Evolutionary conservation across 1,139 yeast species (phyloP).

Genomic region (Sugiyamaella grinbergsii): DNA sequence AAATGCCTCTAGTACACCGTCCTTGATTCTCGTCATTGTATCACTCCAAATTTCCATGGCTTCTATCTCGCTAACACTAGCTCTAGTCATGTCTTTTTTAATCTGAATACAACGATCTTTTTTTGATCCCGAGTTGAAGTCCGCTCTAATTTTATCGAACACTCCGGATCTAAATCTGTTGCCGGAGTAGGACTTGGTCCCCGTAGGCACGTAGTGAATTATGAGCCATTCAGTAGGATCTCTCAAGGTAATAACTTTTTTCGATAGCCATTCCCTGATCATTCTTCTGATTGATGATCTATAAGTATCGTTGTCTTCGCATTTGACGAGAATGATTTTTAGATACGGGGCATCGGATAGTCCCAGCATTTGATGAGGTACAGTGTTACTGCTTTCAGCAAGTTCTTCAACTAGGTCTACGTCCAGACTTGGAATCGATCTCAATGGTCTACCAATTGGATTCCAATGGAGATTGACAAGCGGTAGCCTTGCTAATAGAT

Average conservation of each 20-base stretch:
- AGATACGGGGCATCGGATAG: slow-evolving; percentile 56
- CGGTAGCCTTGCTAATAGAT: slow-evolving; percentile 58
- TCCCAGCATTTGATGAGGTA: slow-evolving; percentile 47
- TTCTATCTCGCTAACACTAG: slow-evolving; percentile 35
- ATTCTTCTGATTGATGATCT: slow-evolving; percentile 78
- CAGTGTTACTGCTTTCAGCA: slow-evolving; percentile 30
- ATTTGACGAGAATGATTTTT: slow-evolving; percentile 67
- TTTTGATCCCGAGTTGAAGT: slow-evolving; percentile 54
- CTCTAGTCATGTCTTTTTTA: slow-evolving; percentile 42
- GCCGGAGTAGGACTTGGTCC: slow-evolving; percentile 45
- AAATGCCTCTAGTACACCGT: slow-evolving; percentile 58
- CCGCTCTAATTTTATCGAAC: slow-evolving; percentile 65
- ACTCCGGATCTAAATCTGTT: slow-evolving; percentile 58
- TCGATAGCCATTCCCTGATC: slow-evolving; percentile 75
- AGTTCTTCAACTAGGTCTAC: slow-evolving; percentile 63
- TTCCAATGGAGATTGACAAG: slow-evolving; percentile 82
- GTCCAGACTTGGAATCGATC: slow-evolving; percentile 67
- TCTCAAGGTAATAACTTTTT: slow-evolving; percentile 47
- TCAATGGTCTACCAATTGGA: slow-evolving; percentile 55
- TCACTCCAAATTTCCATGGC: slow-evolving; percentile 55
- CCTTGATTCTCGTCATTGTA: slow-evolving; percentile 52
- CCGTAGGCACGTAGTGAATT: slow-evolving; percentile 55
- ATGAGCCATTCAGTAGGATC: slow-evolving; percentile 68
- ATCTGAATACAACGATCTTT: slow-evolving; percentile 44
- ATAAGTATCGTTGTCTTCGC: slow-evolving; percentile 70